Conservation (phyloP, 208 protist species). For the Trypanosoma scelopori region DNA sequence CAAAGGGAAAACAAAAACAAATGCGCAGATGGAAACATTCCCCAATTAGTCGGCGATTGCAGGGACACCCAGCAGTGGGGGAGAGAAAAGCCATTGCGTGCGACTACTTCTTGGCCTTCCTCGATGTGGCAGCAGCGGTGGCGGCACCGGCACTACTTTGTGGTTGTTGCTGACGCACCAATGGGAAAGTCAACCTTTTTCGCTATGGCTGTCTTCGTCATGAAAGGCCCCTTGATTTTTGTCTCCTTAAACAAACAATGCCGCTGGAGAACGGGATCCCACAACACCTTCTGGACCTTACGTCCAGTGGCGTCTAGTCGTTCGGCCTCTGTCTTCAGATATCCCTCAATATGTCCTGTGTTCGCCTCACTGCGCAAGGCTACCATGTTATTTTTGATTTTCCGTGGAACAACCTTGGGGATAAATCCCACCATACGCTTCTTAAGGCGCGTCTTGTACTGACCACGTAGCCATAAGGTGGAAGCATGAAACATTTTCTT, state of each 20-base stretch:
- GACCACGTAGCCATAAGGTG: slow-evolving; percentile 38
- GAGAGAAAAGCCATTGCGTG: not conserved
- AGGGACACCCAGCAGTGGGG: not conserved
- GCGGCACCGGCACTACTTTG: slow-evolving; percentile 12
- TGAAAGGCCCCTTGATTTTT: slow-evolving; percentile 79
- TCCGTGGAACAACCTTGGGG: slow-evolving; percentile 78
- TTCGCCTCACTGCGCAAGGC: slow-evolving; percentile 84
- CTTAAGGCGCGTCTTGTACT: slow-evolving; percentile 88
- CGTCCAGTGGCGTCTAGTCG: slow-evolving; percentile 74
- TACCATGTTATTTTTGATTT: slow-evolving; percentile 81
- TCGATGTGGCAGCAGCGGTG: slow-evolving; percentile 10
- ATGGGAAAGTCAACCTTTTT: slow-evolving; percentile 68
- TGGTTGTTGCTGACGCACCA: slow-evolving; percentile 9
- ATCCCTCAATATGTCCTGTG: slow-evolving; percentile 80
- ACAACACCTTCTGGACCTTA: slow-evolving; percentile 78
- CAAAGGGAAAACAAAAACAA: slow-evolving; percentile 13
- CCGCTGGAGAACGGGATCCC: slow-evolving; percentile 76
- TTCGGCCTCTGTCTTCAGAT: slow-evolving; percentile 80
- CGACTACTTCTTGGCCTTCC: slow-evolving; percentile 19
- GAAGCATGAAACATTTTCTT: slow-evolving; percentile 13
- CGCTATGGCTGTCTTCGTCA: slow-evolving; percentile 70
- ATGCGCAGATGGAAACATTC: slow-evolving; percentile 9
- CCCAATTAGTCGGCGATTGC: not conserved
- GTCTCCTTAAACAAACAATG: slow-evolving; percentile 80
- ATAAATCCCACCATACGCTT: slow-evolving; percentile 89